Percentiles rank a stretch among this genome's conserved stretches.
Evolutionary conservation across 1,284 basidiomycete species (phyloP).

Genomic region (Microbotryum intermedium): DNA sequence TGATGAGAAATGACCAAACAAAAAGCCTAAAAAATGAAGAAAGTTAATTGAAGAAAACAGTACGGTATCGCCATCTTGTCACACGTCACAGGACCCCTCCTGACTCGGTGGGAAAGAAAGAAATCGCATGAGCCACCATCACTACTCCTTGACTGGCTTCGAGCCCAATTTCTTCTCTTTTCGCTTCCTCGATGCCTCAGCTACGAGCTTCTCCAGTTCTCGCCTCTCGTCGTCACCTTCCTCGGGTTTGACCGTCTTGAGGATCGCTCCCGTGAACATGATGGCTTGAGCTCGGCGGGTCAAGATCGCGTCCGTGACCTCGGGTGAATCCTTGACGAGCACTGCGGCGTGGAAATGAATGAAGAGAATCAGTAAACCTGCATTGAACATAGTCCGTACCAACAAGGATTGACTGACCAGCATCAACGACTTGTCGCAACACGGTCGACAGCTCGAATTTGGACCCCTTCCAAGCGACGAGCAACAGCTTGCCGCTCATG

Average conservation of each 20-base stretch:
- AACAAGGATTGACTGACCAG: constrained; percentile 48
- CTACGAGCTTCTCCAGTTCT: constrained; percentile 57
- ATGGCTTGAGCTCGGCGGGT: constrained; percentile 75
- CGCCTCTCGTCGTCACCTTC: constrained; percentile 83
- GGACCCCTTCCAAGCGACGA: constrained; percentile 91
- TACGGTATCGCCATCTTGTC: too few relatives aligned
- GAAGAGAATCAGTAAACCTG: neutral
- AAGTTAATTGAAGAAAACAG: too few relatives aligned
- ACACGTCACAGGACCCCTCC: too few relatives aligned
- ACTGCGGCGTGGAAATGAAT: constrained; percentile 42
- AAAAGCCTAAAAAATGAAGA: too few relatives aligned
- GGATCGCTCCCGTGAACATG: constrained; percentile 70
- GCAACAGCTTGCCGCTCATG: constrained; percentile 80
- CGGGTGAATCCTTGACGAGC: constrained; percentile 70
- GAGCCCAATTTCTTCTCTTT: constrained; percentile 15
- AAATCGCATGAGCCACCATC: neutral
- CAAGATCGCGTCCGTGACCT: constrained; percentile 60
- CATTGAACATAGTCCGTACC: constrained; percentile 7
- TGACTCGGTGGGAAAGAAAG: too few relatives aligned
- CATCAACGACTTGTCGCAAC: constrained; percentile 42
- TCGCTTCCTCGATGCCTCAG: constrained; percentile 25
- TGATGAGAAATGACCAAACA: too few relatives aligned
- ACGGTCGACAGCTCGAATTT: constrained; percentile 64
- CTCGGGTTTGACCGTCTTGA: constrained; percentile 73
- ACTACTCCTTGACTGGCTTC: constrained; percentile 18